Conservation (phyloP, 495 filamentous ascomycete genomes). For the Trichoderma orchidacearum region DNA sequence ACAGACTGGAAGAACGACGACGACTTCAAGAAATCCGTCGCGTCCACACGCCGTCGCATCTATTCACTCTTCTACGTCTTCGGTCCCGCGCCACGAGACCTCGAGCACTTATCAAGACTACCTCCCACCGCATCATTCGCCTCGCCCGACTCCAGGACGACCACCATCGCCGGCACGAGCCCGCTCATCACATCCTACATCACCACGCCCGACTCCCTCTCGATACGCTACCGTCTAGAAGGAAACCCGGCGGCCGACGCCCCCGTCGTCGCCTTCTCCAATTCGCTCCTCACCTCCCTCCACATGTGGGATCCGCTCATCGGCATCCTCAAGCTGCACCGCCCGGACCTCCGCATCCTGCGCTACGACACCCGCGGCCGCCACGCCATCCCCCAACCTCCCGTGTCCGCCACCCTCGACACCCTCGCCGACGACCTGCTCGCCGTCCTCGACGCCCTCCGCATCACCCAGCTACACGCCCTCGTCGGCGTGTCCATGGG, state of each 20-base stretch:
- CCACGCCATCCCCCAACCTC: conserved; percentile 29
- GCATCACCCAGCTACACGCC: conserved; percentile 43
- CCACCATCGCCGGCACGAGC: conserved; percentile 20
- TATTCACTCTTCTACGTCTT: conserved; percentile 71
- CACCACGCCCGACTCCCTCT: conserved; percentile 51
- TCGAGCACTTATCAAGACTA: conserved; percentile 23
- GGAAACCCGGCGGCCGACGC: conserved; percentile 50
- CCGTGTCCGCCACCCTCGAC: conserved; percentile 38
- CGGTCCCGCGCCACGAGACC: conserved; percentile 55
- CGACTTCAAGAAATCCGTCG: conserved; percentile 41
- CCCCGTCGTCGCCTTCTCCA: conserved; percentile 57
- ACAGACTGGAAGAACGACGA: conserved; percentile 36
- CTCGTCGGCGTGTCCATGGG: conserved; percentile 67
- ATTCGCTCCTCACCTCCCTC: conserved; percentile 58
- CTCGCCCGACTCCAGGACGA: conserved; percentile 37
- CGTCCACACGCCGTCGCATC: conserved; percentile 37
- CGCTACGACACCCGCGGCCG: conserved; percentile 60
- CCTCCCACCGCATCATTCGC: conserved; percentile 25
- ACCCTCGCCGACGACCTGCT: conserved; percentile 52
- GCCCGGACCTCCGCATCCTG: conserved; percentile 54
- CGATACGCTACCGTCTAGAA: conserved; percentile 60
- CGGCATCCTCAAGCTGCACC: conserved; percentile 36
- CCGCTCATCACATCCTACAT: conserved; percentile 51
- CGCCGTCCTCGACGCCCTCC: conserved; percentile 41
- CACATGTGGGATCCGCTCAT: conserved; percentile 70